phyloP scores from a whole-genome alignment of 1,284 basidiomycete species.

The Xanthoconium separans region DNA sequence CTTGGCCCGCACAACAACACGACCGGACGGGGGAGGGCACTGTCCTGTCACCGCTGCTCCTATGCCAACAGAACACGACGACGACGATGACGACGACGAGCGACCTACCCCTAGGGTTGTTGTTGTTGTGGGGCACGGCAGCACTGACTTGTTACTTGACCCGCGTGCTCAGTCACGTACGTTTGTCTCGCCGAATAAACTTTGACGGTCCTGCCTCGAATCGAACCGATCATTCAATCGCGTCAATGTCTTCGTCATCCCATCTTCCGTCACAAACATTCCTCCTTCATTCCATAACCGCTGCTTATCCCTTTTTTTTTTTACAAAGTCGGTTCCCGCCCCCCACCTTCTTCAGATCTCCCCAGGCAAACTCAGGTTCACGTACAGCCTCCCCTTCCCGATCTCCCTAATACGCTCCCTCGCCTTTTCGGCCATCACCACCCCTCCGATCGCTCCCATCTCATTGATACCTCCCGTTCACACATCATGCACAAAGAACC shows the following conservation, averaged over 20 bases:
- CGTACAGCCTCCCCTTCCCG: constrained; percentile 21
- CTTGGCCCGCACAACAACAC: background rate
- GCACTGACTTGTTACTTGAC: constrained; percentile 5
- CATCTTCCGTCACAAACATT: constrained; percentile 6
- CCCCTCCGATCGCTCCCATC: constrained; percentile 4
- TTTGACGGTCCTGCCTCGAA: constrained; percentile 22
- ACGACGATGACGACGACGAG: background rate
- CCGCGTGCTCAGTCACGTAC: constrained; percentile 26
- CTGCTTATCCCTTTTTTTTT: constrained; percentile 15
- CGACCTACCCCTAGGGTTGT: background rate
- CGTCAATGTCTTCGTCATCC: constrained; percentile 26
- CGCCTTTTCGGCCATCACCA: constrained; percentile 8
- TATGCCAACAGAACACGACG: constrained; percentile 12
- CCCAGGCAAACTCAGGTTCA: constrained; percentile 28
- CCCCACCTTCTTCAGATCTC: constrained; percentile 9
- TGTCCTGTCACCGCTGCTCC: constrained; percentile 5
- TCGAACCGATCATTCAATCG: constrained; percentile 29
- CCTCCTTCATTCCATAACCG: constrained; percentile 15
- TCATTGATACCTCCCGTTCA: background rate
- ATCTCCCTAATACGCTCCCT: constrained; percentile 6
- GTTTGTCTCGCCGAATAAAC: constrained; percentile 28
- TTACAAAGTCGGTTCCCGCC: constrained; percentile 16
- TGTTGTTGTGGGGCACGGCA: background rate
- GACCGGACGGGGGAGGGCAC: background rate
- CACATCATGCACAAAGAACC: constrained; percentile 11